A percentile compares a stretch with the other conserved stretches of the same genome.
These are phyloP conservation scores for Fusarium sp. DNA, from an alignment of 2,329 filamentous ascomycete species.

Conservation along the genomic window DNA sequence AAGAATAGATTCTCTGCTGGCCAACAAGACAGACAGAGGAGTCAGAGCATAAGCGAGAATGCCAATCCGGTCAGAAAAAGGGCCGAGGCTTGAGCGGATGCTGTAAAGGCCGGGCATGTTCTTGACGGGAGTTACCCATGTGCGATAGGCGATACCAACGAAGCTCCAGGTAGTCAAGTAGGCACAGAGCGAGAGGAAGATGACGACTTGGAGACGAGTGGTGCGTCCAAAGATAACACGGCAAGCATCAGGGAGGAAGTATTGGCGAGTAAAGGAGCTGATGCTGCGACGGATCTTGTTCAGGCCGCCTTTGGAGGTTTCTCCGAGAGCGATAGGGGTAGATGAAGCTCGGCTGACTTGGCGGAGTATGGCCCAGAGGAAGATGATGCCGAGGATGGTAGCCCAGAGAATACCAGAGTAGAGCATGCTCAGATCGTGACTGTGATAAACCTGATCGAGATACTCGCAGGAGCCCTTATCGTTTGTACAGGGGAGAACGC, in stretches of 20 bases:
- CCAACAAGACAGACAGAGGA: conserved; percentile 73
- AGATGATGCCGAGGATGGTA: conserved; percentile 56
- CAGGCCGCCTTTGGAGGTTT: conserved; percentile 41
- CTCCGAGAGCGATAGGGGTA: conserved; percentile 26
- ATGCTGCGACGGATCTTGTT: conserved; percentile 52
- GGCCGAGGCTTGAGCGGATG: conserved; percentile 72
- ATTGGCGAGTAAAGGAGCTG: conserved; percentile 56
- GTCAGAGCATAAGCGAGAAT: conserved; percentile 79
- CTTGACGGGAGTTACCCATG: conserved; percentile 76
- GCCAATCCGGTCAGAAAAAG: conserved; percentile 76
- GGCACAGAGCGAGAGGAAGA: conserved; percentile 65
- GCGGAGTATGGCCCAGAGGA: conserved; percentile 54
- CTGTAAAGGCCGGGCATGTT: conserved; percentile 66
- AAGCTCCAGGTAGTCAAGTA: conserved; percentile 78
- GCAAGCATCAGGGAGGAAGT: conserved; percentile 70
- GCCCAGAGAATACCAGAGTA: conserved; percentile 64
- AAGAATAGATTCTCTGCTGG: conserved; percentile 76
- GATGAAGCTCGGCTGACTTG: conserved; percentile 45
- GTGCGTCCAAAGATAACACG: conserved; percentile 72
- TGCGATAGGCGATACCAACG: conserved; percentile 73
- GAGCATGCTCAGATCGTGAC: conserved; percentile 62
- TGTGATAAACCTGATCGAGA: conserved; percentile 62
- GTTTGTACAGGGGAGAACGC: conserved; percentile 58
- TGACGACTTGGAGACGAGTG: conserved; percentile 73
- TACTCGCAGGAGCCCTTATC: conserved; percentile 61